Percentiles rank a stretch among this genome's conserved stretches.
Evolutionary conservation across 176 grass and related monocot species (phyloP).

Genomic region (Echinochloa phyllopogon): DNA sequence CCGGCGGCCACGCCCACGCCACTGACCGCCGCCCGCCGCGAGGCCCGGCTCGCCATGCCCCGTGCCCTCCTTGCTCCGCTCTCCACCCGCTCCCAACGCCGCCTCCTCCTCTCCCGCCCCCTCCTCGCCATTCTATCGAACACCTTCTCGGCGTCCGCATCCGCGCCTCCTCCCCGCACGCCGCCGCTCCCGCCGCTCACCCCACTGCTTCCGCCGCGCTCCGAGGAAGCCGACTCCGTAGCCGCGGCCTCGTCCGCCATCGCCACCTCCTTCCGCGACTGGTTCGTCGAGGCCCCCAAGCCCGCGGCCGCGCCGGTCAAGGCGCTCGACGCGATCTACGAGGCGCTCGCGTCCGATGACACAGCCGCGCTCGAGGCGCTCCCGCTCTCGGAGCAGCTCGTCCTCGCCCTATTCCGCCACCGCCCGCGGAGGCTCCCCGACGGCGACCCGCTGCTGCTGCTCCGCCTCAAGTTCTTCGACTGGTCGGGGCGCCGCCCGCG

Average conservation of each 20-base stretch:
- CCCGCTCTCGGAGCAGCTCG: slow-evolving; percentile 62
- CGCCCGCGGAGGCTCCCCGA: slow-evolving; percentile 32
- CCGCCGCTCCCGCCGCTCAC: slow-evolving; percentile 35
- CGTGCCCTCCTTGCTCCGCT: slow-evolving; percentile 29
- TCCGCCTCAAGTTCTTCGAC: slow-evolving; percentile 89
- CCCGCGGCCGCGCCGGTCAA: not conserved
- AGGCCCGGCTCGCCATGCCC: slow-evolving; percentile 31
- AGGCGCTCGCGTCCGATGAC: slow-evolving; percentile 59
- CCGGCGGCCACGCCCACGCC: slow-evolving; percentile 47
- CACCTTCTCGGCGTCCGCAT: slow-evolving; percentile 48
- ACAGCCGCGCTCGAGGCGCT: slow-evolving; percentile 51
- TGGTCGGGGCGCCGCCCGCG: slow-evolving; percentile 63
- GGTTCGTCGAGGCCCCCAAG: slow-evolving; percentile 58
- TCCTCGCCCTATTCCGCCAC: slow-evolving; percentile 63
- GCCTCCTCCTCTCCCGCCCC: slow-evolving; percentile 23
- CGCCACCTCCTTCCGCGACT: slow-evolving; percentile 58
- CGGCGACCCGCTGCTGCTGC: slow-evolving; percentile 55
- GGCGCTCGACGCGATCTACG: slow-evolving; percentile 80
- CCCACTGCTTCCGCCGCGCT: slow-evolving; percentile 25
- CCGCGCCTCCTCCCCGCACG: not conserved
- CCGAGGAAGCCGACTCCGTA: not conserved
- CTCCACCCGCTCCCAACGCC: slow-evolving; percentile 22
- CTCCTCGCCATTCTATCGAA: slow-evolving; percentile 55
- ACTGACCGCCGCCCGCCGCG: not conserved
- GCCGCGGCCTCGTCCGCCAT: slow-evolving; percentile 43